A percentile compares a stretch with the other conserved stretches of the same genome.
phyloP scores from a whole-genome alignment of 2,329 filamentous ascomycete genomes.

The Aspergillus terreus region DNA sequence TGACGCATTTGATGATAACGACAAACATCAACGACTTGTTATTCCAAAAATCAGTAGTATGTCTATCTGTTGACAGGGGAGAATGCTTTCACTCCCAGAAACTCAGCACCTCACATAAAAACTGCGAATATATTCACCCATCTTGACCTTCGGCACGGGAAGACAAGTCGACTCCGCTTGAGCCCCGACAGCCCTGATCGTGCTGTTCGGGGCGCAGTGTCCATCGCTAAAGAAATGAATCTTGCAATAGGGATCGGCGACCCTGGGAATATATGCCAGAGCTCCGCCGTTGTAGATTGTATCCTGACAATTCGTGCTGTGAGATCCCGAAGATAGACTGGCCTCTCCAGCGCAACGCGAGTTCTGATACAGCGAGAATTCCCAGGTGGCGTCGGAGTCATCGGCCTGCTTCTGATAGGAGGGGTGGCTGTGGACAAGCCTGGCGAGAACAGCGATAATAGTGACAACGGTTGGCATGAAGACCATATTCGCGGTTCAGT shows the following conservation, averaged over 20 bases:
- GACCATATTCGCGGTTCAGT: background rate
- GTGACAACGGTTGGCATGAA: background rate
- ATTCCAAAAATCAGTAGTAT: no score
- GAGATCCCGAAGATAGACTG: conserved; percentile 9
- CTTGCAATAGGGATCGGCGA: background rate
- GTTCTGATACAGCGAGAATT: conserved; percentile 11
- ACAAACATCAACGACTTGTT: no score
- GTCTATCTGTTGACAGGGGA: no score
- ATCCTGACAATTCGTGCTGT: conserved; percentile 3
- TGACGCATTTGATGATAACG: no score
- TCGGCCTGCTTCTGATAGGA: background rate
- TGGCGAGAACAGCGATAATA: background rate
- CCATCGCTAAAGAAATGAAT: conserved; percentile 6
- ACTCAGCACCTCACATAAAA: conserved; percentile 3
- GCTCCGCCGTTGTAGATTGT: conserved; percentile 12
- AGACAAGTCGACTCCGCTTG: background rate
- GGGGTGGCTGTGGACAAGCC: background rate
- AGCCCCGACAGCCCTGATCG: background rate
- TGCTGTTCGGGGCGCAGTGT: conserved; percentile 1
- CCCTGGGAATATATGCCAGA: conserved; percentile 7
- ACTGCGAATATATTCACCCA: background rate
- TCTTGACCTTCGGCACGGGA: background rate
- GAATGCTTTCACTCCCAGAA: no score
- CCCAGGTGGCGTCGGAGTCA: conserved; percentile 6
- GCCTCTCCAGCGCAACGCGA: conserved; percentile 10